Conservation (phyloP, 2,329 filamentous ascomycete genomes). For the Hymenoscyphus repandus region DNA sequence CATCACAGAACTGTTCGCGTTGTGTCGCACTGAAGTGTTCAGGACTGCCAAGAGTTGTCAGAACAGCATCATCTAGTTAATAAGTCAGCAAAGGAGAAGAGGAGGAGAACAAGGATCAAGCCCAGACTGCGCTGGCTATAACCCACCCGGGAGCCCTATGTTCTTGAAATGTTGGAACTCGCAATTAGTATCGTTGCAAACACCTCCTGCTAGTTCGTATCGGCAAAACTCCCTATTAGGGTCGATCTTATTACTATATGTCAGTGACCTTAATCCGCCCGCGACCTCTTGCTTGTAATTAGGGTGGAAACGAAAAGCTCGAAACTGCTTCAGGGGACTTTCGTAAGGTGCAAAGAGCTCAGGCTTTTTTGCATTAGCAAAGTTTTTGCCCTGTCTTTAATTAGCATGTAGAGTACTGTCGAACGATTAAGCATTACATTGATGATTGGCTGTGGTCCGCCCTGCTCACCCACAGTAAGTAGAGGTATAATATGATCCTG, state of each 20-base stretch:
- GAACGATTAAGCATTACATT: not conserved
- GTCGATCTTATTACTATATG: slow-evolving; percentile 89
- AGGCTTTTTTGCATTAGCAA: slow-evolving; percentile 7
- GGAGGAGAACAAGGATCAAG: slow-evolving; percentile 23
- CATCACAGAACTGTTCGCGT: slow-evolving; percentile 54
- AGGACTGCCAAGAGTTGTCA: slow-evolving; percentile 64
- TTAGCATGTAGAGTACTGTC: not conserved
- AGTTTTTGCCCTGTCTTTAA: slow-evolving; percentile 10
- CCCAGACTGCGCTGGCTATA: slow-evolving; percentile 21
- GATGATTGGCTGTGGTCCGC: not conserved
- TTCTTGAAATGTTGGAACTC: slow-evolving; percentile 73
- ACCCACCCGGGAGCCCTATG: slow-evolving; percentile 65
- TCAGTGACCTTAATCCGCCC: slow-evolving; percentile 81
- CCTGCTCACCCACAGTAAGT: no score
- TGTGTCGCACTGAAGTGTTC: slow-evolving; percentile 59
- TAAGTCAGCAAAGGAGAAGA: slow-evolving; percentile 36
- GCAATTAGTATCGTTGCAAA: slow-evolving; percentile 71
- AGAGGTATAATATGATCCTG: no score
- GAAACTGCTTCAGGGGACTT: slow-evolving; percentile 78
- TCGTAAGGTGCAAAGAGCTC: slow-evolving; percentile 58
- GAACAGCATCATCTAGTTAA: slow-evolving; percentile 62
- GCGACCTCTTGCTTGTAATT: slow-evolving; percentile 62
- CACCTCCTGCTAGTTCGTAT: slow-evolving; percentile 63
- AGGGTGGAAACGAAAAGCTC: slow-evolving; percentile 85
- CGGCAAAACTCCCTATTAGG: slow-evolving; percentile 68